phyloP scores from a whole-genome alignment of 352 stramenopile species.

The Blastocystis sp. region DNA sequence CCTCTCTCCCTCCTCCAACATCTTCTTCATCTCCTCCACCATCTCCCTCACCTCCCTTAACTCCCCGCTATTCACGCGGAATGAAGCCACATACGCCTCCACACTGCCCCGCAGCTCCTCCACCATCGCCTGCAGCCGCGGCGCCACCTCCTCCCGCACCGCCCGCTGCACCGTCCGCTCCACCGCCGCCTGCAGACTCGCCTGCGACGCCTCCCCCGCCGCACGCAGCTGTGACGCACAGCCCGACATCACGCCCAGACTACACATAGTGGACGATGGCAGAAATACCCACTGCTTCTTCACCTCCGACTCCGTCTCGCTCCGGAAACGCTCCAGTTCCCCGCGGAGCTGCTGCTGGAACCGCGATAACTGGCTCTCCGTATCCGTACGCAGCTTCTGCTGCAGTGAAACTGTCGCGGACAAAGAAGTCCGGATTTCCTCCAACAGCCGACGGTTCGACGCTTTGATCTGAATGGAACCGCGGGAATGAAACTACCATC shows the following conservation, averaged over 20 bases:
- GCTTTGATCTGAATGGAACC: too few species aligned
- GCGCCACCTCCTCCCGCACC: not conserved
- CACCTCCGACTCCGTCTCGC: not conserved
- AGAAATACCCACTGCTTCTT: not conserved
- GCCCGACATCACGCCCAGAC: not conserved
- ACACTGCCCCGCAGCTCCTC: not conserved
- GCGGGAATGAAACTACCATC: too few species aligned
- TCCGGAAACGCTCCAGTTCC: not conserved
- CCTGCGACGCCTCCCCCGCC: too few species aligned
- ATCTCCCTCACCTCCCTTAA: not conserved
- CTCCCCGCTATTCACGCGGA: not conserved
- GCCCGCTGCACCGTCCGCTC: not conserved
- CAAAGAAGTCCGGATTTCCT: not conserved
- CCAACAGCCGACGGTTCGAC: too few species aligned
- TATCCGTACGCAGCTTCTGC: not conserved
- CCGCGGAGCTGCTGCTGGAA: not conserved
- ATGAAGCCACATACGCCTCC: not conserved
- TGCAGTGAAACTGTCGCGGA: not conserved
- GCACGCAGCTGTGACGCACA: not conserved
- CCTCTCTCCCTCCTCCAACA: not conserved
- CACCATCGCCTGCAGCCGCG: not conserved
- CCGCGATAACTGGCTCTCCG: not conserved
- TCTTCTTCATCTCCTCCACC: not conserved
- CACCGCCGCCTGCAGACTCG: not conserved
- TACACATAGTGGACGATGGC: not conserved